Conservation (phyloP, 805 yeast genomes). For the Groenewaldozyma tartarivorans region DNA sequence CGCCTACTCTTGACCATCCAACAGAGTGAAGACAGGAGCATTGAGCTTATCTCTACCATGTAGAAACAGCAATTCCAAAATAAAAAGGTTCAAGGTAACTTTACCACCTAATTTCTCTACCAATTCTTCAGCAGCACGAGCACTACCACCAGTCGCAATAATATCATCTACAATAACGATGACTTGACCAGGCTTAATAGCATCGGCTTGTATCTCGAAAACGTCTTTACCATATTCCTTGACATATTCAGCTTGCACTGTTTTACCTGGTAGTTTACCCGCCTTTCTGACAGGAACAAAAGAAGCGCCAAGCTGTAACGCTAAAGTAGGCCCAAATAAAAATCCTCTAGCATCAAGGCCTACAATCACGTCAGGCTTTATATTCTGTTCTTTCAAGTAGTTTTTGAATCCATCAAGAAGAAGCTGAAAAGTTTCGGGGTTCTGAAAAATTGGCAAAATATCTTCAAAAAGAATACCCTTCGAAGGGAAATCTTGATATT, state of each 20-base stretch:
- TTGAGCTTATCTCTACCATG: conserved; percentile 83
- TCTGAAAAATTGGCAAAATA: conserved; percentile 85
- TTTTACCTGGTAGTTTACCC: conserved; percentile 90
- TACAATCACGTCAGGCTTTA: conserved; percentile 75
- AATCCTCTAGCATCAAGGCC: conserved; percentile 97
- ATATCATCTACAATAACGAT: conserved; percentile 91
- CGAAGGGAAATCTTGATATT: conserved; percentile 89
- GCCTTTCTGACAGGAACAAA: conserved; percentile 93
- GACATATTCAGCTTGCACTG: conserved; percentile 57
- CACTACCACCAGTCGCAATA: conserved; percentile 97
- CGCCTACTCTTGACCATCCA: conserved; percentile 54
- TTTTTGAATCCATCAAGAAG: conserved; percentile 70
- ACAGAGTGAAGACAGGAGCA: conserved; percentile 82
- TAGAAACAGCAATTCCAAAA: conserved; percentile 90
- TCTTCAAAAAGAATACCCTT: conserved; percentile 94
- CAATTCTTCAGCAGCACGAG: conserved; percentile 85
- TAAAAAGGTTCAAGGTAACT: conserved; percentile 72
- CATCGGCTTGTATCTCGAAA: conserved; percentile 79
- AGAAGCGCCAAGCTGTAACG: conserved; percentile 79
- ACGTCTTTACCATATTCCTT: conserved; percentile 91
- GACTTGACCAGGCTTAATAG: conserved; percentile 69
- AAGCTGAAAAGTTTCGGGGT: conserved; percentile 72
- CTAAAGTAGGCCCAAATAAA: conserved; percentile 91
- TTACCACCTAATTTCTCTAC: conserved; percentile 58
- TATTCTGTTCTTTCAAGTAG: conserved; percentile 50